These are phyloP conservation scores for Elasticomyces elasticus DNA, from an alignment of 495 filamentous ascomycete species.

Conservation along the genomic window DNA sequence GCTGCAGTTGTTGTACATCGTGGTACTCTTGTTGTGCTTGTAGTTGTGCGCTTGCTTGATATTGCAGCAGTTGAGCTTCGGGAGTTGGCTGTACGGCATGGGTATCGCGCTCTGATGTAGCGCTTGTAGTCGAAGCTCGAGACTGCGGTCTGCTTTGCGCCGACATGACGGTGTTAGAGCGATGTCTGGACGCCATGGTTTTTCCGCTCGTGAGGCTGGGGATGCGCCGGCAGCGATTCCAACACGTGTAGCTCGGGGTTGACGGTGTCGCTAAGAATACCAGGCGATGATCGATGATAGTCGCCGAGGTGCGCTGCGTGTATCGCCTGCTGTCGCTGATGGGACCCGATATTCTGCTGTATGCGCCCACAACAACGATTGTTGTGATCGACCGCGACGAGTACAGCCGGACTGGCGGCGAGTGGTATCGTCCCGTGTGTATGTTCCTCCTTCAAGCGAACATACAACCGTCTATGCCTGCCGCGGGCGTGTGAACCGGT, in stretches of 20 bases:
- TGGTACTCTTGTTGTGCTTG: slow-evolving; percentile 42
- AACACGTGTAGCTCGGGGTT: background rate
- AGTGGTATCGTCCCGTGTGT: background rate
- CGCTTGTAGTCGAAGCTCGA: slow-evolving; percentile 73
- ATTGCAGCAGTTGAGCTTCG: slow-evolving; percentile 50
- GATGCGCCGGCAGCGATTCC: background rate
- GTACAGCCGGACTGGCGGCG: background rate
- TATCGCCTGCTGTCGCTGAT: background rate
- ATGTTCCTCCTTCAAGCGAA: too few relatives aligned
- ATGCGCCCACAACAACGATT: background rate
- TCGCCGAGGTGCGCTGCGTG: background rate
- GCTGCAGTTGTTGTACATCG: slow-evolving; percentile 1
- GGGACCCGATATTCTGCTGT: background rate
- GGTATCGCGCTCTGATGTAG: slow-evolving; percentile 12
- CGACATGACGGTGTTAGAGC: slow-evolving; percentile 44
- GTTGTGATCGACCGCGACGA: background rate
- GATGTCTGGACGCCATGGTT: slow-evolving; percentile 19
- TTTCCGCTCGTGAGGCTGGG: background rate
- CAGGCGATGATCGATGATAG: background rate
- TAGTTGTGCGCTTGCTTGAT: slow-evolving; percentile 59
- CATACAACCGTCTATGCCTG: too few relatives aligned
- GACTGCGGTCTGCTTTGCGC: slow-evolving; percentile 53
- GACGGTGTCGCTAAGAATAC: background rate
- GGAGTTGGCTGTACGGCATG: slow-evolving; percentile 3
- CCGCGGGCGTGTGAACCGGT: background rate